These are phyloP conservation scores for Arachis stenosperma DNA, from an alignment of 306 rosid species.

Conservation along the genomic window DNA sequence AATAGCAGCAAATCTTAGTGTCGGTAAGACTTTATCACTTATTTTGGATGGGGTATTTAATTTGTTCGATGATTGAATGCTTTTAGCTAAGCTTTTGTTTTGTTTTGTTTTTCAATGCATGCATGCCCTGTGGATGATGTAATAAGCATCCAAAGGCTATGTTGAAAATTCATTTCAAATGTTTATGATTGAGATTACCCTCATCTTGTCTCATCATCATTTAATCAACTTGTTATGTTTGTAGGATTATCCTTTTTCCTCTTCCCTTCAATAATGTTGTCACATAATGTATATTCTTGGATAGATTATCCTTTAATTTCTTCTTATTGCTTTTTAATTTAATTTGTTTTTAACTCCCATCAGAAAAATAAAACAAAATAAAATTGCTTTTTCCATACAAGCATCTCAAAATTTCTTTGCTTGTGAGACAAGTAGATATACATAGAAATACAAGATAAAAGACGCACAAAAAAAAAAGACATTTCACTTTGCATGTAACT, in stretches of 20 bases:
- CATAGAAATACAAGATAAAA: neutral
- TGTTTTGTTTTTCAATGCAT: neutral
- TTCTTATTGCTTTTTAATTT: no score
- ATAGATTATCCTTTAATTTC: no score
- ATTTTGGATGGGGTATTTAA: neutral
- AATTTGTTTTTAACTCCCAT: no score
- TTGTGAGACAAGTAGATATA: neutral
- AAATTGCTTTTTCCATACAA: neutral
- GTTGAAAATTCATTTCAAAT: neutral
- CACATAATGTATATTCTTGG: no score
- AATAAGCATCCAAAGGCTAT: constrained; percentile 34
- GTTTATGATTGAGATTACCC: constrained; percentile 20
- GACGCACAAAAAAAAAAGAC: neutral
- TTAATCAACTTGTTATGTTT: neutral
- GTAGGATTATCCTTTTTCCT: neutral
- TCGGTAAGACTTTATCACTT: constrained; percentile 17
- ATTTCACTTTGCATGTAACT: constrained; percentile 6
- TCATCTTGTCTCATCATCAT: neutral
- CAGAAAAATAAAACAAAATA: no score
- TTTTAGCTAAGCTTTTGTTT: neutral
- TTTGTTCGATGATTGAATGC: constrained; percentile 6
- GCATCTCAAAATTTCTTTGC: neutral
- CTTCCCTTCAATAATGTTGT: no score
- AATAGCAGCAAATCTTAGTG: neutral
- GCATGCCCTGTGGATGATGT: constrained; percentile 9